Evolutionary conservation across 2,329 filamentous ascomycete genomes (phyloP), one percentile per base, ranked within the genome.

Genomic region (Parascedosporium putredinis): DNA sequence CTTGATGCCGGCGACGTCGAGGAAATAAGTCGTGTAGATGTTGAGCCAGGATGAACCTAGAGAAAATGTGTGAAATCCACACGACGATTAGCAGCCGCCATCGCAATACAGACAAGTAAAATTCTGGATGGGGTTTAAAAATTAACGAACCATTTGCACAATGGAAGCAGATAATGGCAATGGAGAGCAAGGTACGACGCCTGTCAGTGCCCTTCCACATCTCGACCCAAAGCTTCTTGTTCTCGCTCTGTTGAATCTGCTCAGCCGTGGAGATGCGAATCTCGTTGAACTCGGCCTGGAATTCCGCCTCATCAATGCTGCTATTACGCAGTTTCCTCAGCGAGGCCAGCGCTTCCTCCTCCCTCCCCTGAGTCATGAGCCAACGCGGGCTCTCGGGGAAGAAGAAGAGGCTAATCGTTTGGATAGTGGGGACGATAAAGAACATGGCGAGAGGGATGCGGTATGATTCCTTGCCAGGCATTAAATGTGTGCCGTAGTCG

Each of bases 371-470:
- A 6, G 62, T 61, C 54, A 64, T 63, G 12, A 68, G 60, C 66
- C 66, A 68, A 10, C 65, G 59, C 0, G 66, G 66, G 25, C 62
- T 66, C 50, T 68, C 66, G 0, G 65, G 66, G 23, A 68, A 61
- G 52, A 63, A 64, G 40, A 60, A 58, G 18, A 67, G 54, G 3
- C 60, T 57, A 3, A 62, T 50, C 2, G 59, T 56, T 49, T 62
- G 60, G n/a, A 65, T 53, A 1, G 61, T 57, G 6, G 64, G 57
- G 20, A 62, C 60, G 12, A 55, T 53, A 51, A 62, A 65, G 48
- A 64, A 63, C 22, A 65, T 38, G 2, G 60, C 60, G 5, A 64
- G 54, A 1, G 62, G 62, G 20, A 49, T 49, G 14, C 36, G 47
- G 47, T 49, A 49, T n/a, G 47, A 16, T 14, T 49, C 40, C 36